Evolutionary conservation across 2,329 filamentous ascomycete genomes (phyloP).

Genomic region (Penicillium sp.): DNA sequence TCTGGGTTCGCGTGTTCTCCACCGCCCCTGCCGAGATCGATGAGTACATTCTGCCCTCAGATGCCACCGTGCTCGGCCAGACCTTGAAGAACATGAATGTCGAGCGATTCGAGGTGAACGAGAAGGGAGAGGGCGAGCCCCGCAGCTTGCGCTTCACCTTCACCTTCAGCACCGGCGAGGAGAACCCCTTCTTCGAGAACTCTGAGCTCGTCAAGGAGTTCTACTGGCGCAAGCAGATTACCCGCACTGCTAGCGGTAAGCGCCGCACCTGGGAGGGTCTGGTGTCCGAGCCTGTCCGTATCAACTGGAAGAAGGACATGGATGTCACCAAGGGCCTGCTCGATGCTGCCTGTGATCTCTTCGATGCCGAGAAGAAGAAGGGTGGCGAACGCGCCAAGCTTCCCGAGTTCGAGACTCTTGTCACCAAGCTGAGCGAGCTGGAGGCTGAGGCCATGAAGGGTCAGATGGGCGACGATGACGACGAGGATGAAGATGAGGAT

Average conservation of each 20-base stretch:
- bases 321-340: conserved; percentile 82
- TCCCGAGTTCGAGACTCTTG: conserved; percentile 47
- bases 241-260: conserved; percentile 45
- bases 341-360: conserved; percentile 69
- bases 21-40: conserved; percentile 83
- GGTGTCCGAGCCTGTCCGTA: conserved; percentile 84
- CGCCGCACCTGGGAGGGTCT: conserved; percentile 69
- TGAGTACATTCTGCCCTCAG: conserved; percentile 79
- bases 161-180: conserved; percentile 61
- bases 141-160: conserved; percentile 76
- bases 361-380: conserved; percentile 61
- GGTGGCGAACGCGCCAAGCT: conserved; percentile 52
- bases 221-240: conserved; percentile 68
- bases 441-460: conserved; percentile 36
- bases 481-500: conserved; percentile 40
- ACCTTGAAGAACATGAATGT: conserved; percentile 70
- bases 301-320: conserved; percentile 83
- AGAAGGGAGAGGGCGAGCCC: conserved; percentile 67
- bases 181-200: conserved; percentile 82
- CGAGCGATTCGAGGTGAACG: conserved; percentile 72
- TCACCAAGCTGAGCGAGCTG: neutral
- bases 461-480: conserved; percentile 28
- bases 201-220: conserved; percentile 85
- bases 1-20: conserved; percentile 94
- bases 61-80: conserved; percentile 67